Evolutionary conservation across 257 asterid species (phyloP), one percentile per base, ranked within the genome.

Genomic region (Dorcoceras hygrometricum): DNA sequence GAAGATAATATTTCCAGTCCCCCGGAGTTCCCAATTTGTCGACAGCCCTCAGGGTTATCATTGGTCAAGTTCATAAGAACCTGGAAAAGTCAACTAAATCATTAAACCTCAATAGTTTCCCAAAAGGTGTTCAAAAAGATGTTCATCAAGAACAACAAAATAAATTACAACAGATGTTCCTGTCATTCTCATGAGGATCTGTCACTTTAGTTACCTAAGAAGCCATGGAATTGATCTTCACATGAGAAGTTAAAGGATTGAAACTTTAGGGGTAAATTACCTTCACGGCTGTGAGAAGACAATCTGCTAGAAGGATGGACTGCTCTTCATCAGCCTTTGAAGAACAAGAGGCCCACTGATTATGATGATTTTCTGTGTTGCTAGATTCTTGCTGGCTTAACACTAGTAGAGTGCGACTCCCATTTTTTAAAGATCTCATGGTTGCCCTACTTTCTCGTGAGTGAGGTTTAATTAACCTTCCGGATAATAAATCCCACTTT

Each of bases 21-120:
- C 70, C 89, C 89, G 62, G 76, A 70, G 36, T 74, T 74, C 27
- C 91, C 94, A 78, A 88, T 84, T 81, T 88, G 96, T 70, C 71
- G 85, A 76, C 96, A 86, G 54, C 96, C 96, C 69, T 80, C 76
- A 5, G 86, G 76, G 66, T 88, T 88, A 70, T 88, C 94, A 77
- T 88, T 88, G 34, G 96, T 81, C 80, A 86, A 72, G 76, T 88
- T 88, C 96, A 88, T 84, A 56, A 88, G 83, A 65, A 80, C 96
- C 96, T 88, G 88, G 66, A 78, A 76, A 46, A 46, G 66, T 59
- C 34, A 63, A 77, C 9, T 57, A 46, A 39, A 16, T 66, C 65
- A 46, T 26, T 64, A 36, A 34, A 50, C 23, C 43, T 62, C 57
- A 12, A 67, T 58, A 58, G 39, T 26, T 29, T 34, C 67, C 61